Evolutionary conservation across 495 filamentous ascomycete genomes (phyloP), one percentile per base, ranked within the genome.

Genomic region (Neurospora hispaniola): DNA sequence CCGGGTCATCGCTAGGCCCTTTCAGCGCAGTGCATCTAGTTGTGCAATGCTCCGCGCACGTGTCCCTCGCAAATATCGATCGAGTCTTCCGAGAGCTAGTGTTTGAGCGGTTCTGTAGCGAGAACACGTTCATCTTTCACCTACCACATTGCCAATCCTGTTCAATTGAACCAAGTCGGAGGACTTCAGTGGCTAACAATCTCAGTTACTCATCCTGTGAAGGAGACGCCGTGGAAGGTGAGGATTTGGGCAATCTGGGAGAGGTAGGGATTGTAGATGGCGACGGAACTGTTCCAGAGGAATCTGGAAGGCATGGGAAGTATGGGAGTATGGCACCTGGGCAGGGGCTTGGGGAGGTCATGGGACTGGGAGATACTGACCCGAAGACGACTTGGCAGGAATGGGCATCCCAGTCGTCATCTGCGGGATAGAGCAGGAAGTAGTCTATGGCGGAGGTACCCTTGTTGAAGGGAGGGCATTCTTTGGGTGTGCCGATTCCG

Each of bases 341-440:
- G 46, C 43, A 39, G 39, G 39, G 39, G 39, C 39, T 44, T 12
- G 2, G 5, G 10, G 46, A 54, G 46, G 20, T 54, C 20, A 2
- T 40, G 31, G 16, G 20, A 9, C 14, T 59, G 72, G 38, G 62
- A 66, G 14, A 23, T 14, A 38, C 75, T 71, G 27, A 76, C 78
- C 78, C 75, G 69, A 78, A 72, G 69, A 72, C 78, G 41, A 81
- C 70, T n/a, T 80, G 69, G 42, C 80, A 81, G 20, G 70, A 73
- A 4, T 78, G 70, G 35, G 72, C 48, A 72, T 83, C 78, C 72
- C 79, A 82, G 59, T 83, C 80, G 20, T 79, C 79, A 31, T 83
- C 82, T 43, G 81, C 81, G 42, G 81, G 78, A 42, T 82, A 82
- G 0, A 82, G 73, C 40, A 81, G 80, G 72, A 78, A 83, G 23